These are phyloP conservation scores for Salvia rosmarinus DNA, from an alignment of 257 asterid genomes.

Conservation along the genomic window DNA sequence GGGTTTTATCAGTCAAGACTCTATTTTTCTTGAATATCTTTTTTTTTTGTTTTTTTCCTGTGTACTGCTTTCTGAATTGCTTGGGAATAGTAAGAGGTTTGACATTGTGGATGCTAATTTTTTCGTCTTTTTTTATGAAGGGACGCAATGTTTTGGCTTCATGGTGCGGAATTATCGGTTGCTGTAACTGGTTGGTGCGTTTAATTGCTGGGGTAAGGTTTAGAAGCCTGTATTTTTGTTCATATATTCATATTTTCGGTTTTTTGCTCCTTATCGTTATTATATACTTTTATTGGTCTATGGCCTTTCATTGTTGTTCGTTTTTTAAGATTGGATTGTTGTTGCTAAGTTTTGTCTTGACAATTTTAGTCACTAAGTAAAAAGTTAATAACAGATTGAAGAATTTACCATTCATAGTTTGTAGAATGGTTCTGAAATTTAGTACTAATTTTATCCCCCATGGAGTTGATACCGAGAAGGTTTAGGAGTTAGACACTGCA, in stretches of 20 bases:
- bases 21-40: neutral
- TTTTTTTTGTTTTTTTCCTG: neutral
- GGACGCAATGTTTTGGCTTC: constrained; percentile 24
- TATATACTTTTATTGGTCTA: neutral
- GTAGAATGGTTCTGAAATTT: neutral
- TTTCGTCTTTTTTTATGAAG: constrained; percentile 6
- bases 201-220: constrained; percentile 21
- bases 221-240: constrained; percentile 4
- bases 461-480: neutral
- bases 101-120: constrained; percentile 25
- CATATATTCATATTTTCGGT: neutral
- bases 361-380: neutral
- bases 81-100: constrained; percentile 25
- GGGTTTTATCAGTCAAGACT: constrained; percentile 25
- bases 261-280: neutral
- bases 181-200: constrained; percentile 23
- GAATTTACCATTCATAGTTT: neutral
- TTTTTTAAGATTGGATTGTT: constrained; percentile 13
- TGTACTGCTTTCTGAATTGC: neutral
- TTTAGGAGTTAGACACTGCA: constrained; percentile 15
- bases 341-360: constrained; percentile 23
- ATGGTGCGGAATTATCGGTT: neutral
- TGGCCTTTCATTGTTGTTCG: neutral
- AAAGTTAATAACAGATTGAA: neutral
- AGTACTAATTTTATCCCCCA: neutral